A percentile compares a stretch with the other conserved stretches of the same genome.
These are phyloP conservation scores for Aureobasidium leucospermi DNA, from an alignment of 2,329 filamentous ascomycete genomes.

Conservation along the genomic window DNA sequence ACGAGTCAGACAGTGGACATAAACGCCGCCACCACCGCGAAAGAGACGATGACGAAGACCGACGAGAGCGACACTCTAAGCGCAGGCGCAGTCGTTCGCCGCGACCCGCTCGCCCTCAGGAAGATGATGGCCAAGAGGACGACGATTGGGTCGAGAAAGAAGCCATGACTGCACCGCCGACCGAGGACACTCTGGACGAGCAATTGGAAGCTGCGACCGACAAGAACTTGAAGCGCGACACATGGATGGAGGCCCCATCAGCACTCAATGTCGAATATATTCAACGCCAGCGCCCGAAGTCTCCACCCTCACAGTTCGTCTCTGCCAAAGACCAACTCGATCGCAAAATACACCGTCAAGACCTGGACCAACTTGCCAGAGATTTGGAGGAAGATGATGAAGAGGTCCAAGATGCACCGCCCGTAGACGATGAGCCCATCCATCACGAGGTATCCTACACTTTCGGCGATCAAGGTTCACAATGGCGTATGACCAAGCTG, in stretches of 20 bases:
- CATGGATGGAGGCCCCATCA: slow-evolving; percentile 90
- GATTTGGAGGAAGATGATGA: slow-evolving; percentile 53
- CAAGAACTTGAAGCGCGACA: slow-evolving; percentile 58
- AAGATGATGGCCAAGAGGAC: slow-evolving; percentile 40
- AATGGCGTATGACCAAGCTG: slow-evolving; percentile 95
- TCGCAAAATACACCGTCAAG: slow-evolving; percentile 67
- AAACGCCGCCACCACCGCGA: slow-evolving; percentile 54
- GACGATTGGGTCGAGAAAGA: slow-evolving; percentile 39
- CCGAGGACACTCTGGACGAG: slow-evolving; percentile 38
- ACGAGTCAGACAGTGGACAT: slow-evolving; percentile 37
- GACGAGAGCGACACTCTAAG: slow-evolving; percentile 28
- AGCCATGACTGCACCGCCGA: slow-evolving; percentile 31
- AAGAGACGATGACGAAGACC: slow-evolving; percentile 34
- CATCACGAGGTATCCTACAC: slow-evolving; percentile 66
- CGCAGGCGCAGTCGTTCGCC: slow-evolving; percentile 26
- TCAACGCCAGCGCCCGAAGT: slow-evolving; percentile 49
- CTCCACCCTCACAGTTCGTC: slow-evolving; percentile 38
- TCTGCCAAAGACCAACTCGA: slow-evolving; percentile 53
- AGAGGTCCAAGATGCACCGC: slow-evolving; percentile 24
- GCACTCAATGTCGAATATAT: slow-evolving; percentile 79
- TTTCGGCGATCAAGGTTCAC: slow-evolving; percentile 82
- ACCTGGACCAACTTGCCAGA: slow-evolving; percentile 68
- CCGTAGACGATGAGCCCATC: slow-evolving; percentile 44
- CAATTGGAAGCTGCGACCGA: slow-evolving; percentile 31
- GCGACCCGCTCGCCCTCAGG: slow-evolving; percentile 23